Base-by-base conservation (phyloP, 345 rosid species). In the Garcia nutans region DNA sequence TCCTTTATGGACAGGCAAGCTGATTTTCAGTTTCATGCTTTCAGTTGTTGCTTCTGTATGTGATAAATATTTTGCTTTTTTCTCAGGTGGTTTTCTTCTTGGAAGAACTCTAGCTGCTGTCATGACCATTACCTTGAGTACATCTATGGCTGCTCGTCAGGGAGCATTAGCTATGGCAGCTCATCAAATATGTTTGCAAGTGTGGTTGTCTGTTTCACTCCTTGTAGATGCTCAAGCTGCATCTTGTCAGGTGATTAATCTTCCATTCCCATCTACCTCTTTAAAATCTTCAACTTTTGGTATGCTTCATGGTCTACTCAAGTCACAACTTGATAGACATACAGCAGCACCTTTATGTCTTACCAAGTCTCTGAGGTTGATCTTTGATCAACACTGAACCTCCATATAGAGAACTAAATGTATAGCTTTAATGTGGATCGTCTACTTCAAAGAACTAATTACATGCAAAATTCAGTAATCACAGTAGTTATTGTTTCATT, bases 211-310 rank as follows among this genome's bases (percentile, higher is more conserved):
- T 44, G 80, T 74, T 26, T 81, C 87, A 1, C 76, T 81, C 70
- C 87, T 84, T 49, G 78, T 78, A 67, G 87, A 84, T 81, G 87
- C 84, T 44, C 84, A 76, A 76, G 87, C 83, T 33, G 79, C 84
- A 58, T 76, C 87, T 8, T 71, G 82, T 71, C 87, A 84, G 81
- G 84, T 78, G 55, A 71, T 63, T 49, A 15, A 65, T 50, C 16
- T 33, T 17, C 67, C 47, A 24, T 57, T 44, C n/a, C 75, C 2
- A 22, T 2, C 60, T 19, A 10, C 22, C 60, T 15, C 33, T 58
- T 20, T 50, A 50, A 50, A 50, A 13, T 50, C 42, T 37, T 62
- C 17, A 22, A 62, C 20, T 13, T 62, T 15, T 15, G 42, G 15
- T 11, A 28, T 8, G 1, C 16, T 28, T 15, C 15, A 37, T 37